A percentile compares a stretch with the other conserved stretches of the same genome.
These are phyloP conservation scores for Leptosphaerulina australis DNA, from an alignment of 2,329 filamentous ascomycete genomes.

Conservation along the genomic window DNA sequence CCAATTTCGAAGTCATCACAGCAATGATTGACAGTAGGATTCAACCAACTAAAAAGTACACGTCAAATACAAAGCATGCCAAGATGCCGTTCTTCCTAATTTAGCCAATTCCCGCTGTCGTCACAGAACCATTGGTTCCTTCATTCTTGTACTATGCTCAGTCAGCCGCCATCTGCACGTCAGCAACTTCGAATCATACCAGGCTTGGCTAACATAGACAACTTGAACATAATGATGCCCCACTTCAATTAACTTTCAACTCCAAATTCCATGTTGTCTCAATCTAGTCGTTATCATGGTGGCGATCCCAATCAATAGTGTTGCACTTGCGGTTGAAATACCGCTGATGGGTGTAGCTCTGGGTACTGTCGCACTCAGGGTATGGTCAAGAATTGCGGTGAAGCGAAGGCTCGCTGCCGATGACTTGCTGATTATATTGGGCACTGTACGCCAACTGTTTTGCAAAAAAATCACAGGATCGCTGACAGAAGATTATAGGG, in stretches of 20 bases:
- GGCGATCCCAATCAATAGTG: not conserved
- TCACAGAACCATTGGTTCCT: not conserved
- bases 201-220: constrained; percentile 16
- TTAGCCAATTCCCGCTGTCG: not conserved
- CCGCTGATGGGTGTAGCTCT: constrained; percentile 34
- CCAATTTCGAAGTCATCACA: not conserved
- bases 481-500: constrained; percentile 18
- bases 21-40: no score
- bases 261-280: no score
- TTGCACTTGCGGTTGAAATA: constrained; percentile 34
- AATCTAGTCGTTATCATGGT: not conserved
- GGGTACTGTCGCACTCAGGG: constrained; percentile 28
- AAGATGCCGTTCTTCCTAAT: not conserved
- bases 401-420: constrained; percentile 33
- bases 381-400: constrained; percentile 33
- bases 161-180: constrained; percentile 23
- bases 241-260: not conserved
- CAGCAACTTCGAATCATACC: constrained; percentile 16
- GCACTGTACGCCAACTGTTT: no score
- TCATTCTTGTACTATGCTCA: constrained; percentile 12
- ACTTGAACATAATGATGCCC: constrained; percentile 20
- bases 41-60: no score
- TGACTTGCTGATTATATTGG: constrained; percentile 32
- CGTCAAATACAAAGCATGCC: no score
- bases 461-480: no score